Evolutionary conservation across 768 basidiomycete genomes (phyloP), one percentile per base, ranked within the genome.

Genomic region (Fomitopsis serialis): DNA sequence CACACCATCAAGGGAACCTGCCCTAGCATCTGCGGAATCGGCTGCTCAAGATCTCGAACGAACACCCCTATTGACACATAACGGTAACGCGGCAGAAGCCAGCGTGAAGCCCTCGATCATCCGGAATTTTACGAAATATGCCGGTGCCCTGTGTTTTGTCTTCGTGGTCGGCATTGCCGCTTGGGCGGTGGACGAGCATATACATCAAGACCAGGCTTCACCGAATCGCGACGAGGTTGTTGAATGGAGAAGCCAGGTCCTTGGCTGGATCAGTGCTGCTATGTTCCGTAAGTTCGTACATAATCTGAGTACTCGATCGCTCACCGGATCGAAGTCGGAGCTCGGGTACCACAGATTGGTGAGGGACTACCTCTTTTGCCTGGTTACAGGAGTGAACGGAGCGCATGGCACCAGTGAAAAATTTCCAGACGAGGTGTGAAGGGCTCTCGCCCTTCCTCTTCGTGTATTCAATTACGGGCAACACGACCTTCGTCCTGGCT

Each of bases 371-470:
- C 50, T 45, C 8, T 57, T 54, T 51, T 29, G 22, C 45, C 21
- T 12, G 2, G 12, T 23, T 37, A 32, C 32, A 10, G 23, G 17
- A 17, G 3, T 24, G n/a, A 23, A 44, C 29, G 47, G 58, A 44
- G 40, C 27, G 56, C 21, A 46, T 48, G 27, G 50, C n/a, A 48
- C 35, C 68, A 95, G 92, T 78, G n/a, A 93, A 94, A 75, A 96
- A 96, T 68, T 67, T 82, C 58, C 78, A 84, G 63, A 98, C 97
- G 11, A 82, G 85, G 63, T 98, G 97, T 69, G 86, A 89, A 63
- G 97, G 97, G 15, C 78, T 98, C 49, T 91, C 91, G 15, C 85
- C 93, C 25, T 91, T 89, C n/a, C 78, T 99, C 59, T 99, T 98
- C 72, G 79, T 93, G 68, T 98, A 98, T 69, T 81, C 92, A n/a